Percentiles rank a stretch among this genome's conserved stretches.
Conservation (phyloP, 2,329 filamentous ascomycete genomes). For the Karstenula rhodostoma region DNA sequence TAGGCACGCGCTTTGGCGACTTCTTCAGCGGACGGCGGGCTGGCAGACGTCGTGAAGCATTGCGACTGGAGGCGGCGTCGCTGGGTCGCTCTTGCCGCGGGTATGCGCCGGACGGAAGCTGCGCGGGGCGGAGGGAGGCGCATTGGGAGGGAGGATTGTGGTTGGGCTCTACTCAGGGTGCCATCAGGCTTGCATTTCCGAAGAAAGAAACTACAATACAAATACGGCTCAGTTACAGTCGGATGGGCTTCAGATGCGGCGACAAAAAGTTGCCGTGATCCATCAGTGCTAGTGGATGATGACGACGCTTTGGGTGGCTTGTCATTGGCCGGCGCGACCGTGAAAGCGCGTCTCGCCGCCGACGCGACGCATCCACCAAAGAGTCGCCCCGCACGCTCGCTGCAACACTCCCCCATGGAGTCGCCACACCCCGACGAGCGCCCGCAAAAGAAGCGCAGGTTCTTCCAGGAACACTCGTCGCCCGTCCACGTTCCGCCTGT, state of each 20-base stretch:
- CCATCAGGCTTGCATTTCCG: not conserved
- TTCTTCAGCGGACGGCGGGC: slow-evolving; percentile 53
- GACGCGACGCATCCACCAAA: slow-evolving; percentile 32
- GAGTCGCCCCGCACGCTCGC: slow-evolving; percentile 10
- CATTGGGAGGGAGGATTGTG: slow-evolving; percentile 29
- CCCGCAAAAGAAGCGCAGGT: slow-evolving; percentile 68
- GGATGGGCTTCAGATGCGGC: slow-evolving; percentile 7
- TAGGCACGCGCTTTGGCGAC: slow-evolving; percentile 64
- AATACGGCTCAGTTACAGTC: slow-evolving; percentile 2
- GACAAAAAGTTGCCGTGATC: slow-evolving; percentile 10
- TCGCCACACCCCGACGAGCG: slow-evolving; percentile 58
- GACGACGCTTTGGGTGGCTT: slow-evolving; percentile 40
- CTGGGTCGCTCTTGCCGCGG: slow-evolving; percentile 9
- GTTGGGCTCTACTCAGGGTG: not conserved
- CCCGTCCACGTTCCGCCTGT: slow-evolving; percentile 27
- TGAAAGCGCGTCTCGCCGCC: slow-evolving; percentile 38
- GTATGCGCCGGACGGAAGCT: slow-evolving; percentile 30
- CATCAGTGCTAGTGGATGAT: slow-evolving; percentile 27
- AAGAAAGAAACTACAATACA: not conserved
- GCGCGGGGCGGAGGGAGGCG: slow-evolving; percentile 29
- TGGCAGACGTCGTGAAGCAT: slow-evolving; percentile 29
- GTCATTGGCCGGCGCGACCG: slow-evolving; percentile 32
- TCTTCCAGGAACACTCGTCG: slow-evolving; percentile 64
- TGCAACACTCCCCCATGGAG: slow-evolving; percentile 42
- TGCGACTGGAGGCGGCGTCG: slow-evolving; percentile 33